A percentile compares a stretch with the other conserved stretches of the same genome.
These are phyloP conservation scores for Xylaria multiplex DNA, from an alignment of 2,329 filamentous ascomycete genomes.

Conservation along the genomic window DNA sequence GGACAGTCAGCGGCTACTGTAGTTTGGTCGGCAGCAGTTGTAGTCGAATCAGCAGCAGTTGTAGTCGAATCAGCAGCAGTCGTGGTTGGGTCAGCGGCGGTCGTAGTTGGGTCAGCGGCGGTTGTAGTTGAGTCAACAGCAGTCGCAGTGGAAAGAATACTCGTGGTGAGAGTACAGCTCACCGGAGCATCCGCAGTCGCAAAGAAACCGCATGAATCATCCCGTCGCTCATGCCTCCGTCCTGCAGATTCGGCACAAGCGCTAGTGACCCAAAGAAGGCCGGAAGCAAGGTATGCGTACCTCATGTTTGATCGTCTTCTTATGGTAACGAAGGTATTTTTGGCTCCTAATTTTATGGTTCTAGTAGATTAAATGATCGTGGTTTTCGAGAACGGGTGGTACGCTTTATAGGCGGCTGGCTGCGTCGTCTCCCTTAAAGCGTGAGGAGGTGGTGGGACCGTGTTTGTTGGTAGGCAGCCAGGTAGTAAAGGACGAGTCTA, in stretches of 20 bases:
- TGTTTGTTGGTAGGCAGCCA: background rate
- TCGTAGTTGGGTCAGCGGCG: too few species aligned
- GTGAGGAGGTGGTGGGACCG: background rate
- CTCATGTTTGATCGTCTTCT: slow-evolving; percentile 13
- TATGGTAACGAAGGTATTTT: background rate
- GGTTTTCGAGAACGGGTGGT: background rate
- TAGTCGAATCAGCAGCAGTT: too few species aligned
- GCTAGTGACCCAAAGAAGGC: slow-evolving; percentile 12
- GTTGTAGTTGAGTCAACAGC: too few species aligned
- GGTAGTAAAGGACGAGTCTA: too few species aligned
- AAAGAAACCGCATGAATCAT: background rate
- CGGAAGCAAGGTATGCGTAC: slow-evolving; percentile 4
- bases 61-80: too few species aligned
- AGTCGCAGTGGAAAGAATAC: too few species aligned
- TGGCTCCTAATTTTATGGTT: background rate
- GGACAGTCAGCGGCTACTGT: too few species aligned
- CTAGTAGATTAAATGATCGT: background rate
- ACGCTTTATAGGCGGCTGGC: slow-evolving; percentile 23
- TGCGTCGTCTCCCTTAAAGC: background rate
- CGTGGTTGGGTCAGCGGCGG: too few species aligned
- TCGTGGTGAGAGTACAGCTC: too few species aligned
- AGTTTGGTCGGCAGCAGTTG: too few species aligned
- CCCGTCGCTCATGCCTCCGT: background rate
- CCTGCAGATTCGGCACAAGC: slow-evolving; percentile 24
- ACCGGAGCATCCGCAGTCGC: too few species aligned